Evolutionary conservation across 768 basidiomycete genomes (phyloP), one percentile per base, ranked within the genome.

Genomic region (Boletus vermiculosoides): DNA sequence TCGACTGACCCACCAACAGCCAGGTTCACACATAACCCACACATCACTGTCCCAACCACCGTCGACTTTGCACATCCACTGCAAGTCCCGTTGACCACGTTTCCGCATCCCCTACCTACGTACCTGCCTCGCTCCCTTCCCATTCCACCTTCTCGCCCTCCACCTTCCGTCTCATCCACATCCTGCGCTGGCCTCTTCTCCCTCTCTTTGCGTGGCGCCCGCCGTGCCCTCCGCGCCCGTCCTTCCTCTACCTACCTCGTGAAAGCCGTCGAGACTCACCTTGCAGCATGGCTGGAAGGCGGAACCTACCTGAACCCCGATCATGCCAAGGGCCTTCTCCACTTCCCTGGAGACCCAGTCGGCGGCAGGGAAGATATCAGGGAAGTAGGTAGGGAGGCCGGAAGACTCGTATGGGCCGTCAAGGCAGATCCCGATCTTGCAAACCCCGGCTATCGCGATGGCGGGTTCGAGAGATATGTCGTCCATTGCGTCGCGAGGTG

Each of bases 401-500:
- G 82, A 12, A 81, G 85, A 67, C 77, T 92, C 20, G 78, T 92
- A 5, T 93, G 91, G 91, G 78, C 75, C n/a, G 83, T 87, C 57
- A 64, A 55, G 30, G 15, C 45, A 1, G 63, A 51, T 30, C 2
- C 42, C 13, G 33, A 31, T 4, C 46, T n/a, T 23, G 50, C 10
- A 25, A 39, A 22, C 13, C 13, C 54, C 6, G 39, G 20, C 22
- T 41, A 55, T 25, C 36, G 76, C 6, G 80, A 87, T 55, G 87
- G 90, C 64, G 77, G 84, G 0, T 92, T 91, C 73, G 84, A 87
- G 30, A 80, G 91, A 33, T 92, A 90, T 63, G 82, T 92, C 45
- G 84, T 92, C 7, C 91, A 94, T 61, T 92, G 90, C 61, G 86
- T 88, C 56, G 89, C 90, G 41, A 78, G 90, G 37, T 92, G 87